Base-by-base conservation (phyloP, 371 early-diverging fungal species). In the Mucor irregularis region DNA sequence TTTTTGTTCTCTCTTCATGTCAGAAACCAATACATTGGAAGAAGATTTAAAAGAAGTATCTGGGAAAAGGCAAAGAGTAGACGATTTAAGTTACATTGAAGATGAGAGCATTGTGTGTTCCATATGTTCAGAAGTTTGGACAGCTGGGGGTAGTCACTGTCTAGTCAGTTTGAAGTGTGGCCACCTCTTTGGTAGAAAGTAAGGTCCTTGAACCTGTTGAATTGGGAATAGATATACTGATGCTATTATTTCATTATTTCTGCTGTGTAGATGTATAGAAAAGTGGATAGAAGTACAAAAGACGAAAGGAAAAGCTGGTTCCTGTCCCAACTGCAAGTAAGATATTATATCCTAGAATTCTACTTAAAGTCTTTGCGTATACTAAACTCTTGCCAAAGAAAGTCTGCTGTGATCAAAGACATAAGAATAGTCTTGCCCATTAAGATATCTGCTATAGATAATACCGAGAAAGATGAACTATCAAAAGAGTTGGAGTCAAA, bases 131-230 rank as follows among this genome's bases (percentile, higher is more conserved):
- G 58, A 61, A 7, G 26, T 26, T 29, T 66, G 66, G 66, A 45
- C 30, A 17, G 34, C 28, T 21, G 42, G 29, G 26, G 66, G 61
- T 4, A 8, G 24, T 2, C 66, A 66, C 49, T 28, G 53, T 22
- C 22, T 49, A 37, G 54, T 61, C 7, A 61, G 61, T 53, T 45
- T 66, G 21, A 43, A 43, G 7, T 66, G 66, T 44, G 66, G 66
- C 1, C 66, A 66, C 44, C 39, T 63, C 25, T 63, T 63, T 54
- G 64, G 64, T 16, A 42, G 58, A 53, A 63, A 38, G 64, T 48
- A 45, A 50, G 30, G 13, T 13, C n/a, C n/a, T n/a, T n/a, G n/a
- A n/a, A n/a, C n/a, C n/a, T n/a, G n/a, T n/a, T n/a, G n/a, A n/a
- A n/a, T n/a, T n/a, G n/a, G n/a, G n/a, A n/a, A n/a, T n/a, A n/a